phyloP scores from a whole-genome alignment of 495 filamentous ascomycete genomes.

The Margaritispora aquatica region DNA sequence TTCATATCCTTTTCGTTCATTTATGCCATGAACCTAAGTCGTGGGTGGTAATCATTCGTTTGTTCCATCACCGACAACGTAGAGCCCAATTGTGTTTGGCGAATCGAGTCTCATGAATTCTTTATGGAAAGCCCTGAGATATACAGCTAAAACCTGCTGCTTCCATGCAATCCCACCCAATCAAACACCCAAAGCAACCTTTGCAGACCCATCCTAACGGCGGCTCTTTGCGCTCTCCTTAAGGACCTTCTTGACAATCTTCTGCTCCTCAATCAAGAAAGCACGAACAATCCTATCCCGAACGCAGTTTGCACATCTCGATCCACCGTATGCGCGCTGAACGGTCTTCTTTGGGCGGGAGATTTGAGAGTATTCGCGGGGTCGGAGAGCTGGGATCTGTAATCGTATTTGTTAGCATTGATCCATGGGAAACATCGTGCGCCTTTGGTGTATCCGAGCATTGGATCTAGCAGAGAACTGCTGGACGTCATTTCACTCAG shows the following conservation, averaged over 20 bases:
- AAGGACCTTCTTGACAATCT: conserved; percentile 99
- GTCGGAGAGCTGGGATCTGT: conserved; percentile 92
- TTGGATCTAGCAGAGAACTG: too few relatives aligned
- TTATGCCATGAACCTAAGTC: background rate
- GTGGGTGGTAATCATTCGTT: background rate
- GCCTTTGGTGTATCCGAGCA: too few relatives aligned
- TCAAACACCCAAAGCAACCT: conserved; percentile 23
- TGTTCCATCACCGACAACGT: background rate
- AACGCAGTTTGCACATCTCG: conserved; percentile 96
- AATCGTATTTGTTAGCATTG: conserved; percentile 20
- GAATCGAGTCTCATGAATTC: conserved; percentile 18
- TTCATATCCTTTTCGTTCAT: too few relatives aligned
- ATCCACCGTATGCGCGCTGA: conserved; percentile 95
- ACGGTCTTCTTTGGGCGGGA: conserved; percentile 98
- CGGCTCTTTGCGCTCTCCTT: conserved; percentile 43
- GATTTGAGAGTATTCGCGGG: conserved; percentile 92
- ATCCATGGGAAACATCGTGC: too few relatives aligned
- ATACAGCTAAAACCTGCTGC: conserved; percentile 25
- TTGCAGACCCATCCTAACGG: conserved; percentile 4
- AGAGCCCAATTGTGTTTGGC: background rate
- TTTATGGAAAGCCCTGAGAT: conserved; percentile 17
- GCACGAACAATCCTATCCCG: conserved; percentile 95
- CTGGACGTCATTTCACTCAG: too few relatives aligned
- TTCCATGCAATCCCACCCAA: conserved; percentile 24
- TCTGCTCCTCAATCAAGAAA: conserved; percentile 99